These are phyloP conservation scores for Colletotrichum zoysiae DNA, from an alignment of 2,329 filamentous ascomycete genomes.

Conservation along the genomic window DNA sequence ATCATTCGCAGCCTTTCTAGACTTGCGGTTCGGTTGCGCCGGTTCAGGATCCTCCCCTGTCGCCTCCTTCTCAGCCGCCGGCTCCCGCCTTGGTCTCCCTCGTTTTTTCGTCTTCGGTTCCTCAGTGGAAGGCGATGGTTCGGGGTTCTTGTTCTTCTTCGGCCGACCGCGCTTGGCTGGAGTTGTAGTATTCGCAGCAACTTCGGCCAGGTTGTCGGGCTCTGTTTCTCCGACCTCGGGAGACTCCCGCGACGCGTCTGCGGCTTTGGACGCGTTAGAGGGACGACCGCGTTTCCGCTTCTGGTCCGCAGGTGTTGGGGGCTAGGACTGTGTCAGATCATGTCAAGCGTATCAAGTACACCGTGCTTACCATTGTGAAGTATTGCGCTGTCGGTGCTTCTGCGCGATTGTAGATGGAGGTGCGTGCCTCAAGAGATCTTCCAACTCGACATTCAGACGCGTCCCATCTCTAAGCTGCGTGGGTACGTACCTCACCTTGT, in stretches of 20 bases:
- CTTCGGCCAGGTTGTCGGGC: slow-evolving; percentile 31
- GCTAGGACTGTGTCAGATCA: slow-evolving; percentile 19
- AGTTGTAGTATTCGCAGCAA: slow-evolving; percentile 43
- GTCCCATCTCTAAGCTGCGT: slow-evolving; percentile 7
- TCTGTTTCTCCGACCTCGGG: slow-evolving; percentile 41
- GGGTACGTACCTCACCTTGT: slow-evolving; percentile 11
- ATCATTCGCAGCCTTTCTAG: not conserved
- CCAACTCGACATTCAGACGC: slow-evolving; percentile 23
- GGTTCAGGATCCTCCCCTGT: slow-evolving; percentile 11
- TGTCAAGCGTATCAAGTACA: not conserved
- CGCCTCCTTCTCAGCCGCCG: slow-evolving; percentile 13
- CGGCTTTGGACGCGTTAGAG: slow-evolving; percentile 55
- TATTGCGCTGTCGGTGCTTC: not conserved
- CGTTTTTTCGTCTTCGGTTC: slow-evolving; percentile 23
- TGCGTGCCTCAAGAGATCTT: slow-evolving; percentile 1
- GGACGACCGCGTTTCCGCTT: slow-evolving; percentile 60
- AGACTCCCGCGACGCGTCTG: slow-evolving; percentile 46
- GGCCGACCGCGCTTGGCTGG: slow-evolving; percentile 48
- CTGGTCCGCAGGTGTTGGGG: slow-evolving; percentile 45
- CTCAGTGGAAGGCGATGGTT: slow-evolving; percentile 1
- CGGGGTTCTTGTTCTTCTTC: slow-evolving; percentile 16
- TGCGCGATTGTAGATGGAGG: slow-evolving; percentile 7
- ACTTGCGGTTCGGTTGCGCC: slow-evolving; percentile 12
- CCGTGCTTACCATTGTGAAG: slow-evolving; percentile 28
- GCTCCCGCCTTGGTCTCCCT: slow-evolving; percentile 30